Base-by-base conservation (phyloP, 208 protist species). In the Wallacemonas sp. region DNA sequence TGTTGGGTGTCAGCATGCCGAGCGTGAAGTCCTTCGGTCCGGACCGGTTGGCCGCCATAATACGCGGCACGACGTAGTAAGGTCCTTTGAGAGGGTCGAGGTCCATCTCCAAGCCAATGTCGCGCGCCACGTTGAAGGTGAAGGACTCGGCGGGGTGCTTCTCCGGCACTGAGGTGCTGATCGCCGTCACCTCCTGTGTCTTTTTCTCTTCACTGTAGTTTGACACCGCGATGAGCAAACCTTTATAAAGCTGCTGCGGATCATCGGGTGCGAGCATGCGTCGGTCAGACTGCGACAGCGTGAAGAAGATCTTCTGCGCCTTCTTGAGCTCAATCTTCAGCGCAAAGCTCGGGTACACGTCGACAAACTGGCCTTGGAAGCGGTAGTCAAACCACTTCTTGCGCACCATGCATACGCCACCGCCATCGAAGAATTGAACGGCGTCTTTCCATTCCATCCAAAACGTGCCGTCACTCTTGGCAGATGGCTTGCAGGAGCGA, bases 361-460 rank as follows among this genome's bases (percentile, higher is more conserved):
- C 65, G 4, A 75, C 21, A 51, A 92, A 92, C 31, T 70, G 53
- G 19, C 82, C 79, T 12, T 24, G 69, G 41, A 89, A 65, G 47
- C 79, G 69, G 65, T 87, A 83, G 59, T 86, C 75, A 36, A 69
- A 76, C 77, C 59, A 72, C 2, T 34, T 45, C 34, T 53, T 62
- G 41, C 55, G 44, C 3, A 60, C 61, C 58, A 75, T 71, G 67
- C 63, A 85, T 21, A 89, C 77, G 26, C 80, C 68, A 53, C 80
- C 81, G 34, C 79, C 80, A 54, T 86, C 73, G 60, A 93, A 93
- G 60, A 69, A 78, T 66, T 70, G 12, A 36, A 78, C 58, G 24
- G 71, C 80, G 42, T 91, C 79, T 44, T 55, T 62, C 80, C 74
- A 84, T 58, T 74, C 75, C 72, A 91, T 84, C 73, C 74, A 91